Percentiles rank a stretch among this genome's conserved stretches.
These are phyloP conservation scores for Cladophialophora psammophila DNA, from an alignment of 2,329 filamentous ascomycete species.

Conservation along the genomic window DNA sequence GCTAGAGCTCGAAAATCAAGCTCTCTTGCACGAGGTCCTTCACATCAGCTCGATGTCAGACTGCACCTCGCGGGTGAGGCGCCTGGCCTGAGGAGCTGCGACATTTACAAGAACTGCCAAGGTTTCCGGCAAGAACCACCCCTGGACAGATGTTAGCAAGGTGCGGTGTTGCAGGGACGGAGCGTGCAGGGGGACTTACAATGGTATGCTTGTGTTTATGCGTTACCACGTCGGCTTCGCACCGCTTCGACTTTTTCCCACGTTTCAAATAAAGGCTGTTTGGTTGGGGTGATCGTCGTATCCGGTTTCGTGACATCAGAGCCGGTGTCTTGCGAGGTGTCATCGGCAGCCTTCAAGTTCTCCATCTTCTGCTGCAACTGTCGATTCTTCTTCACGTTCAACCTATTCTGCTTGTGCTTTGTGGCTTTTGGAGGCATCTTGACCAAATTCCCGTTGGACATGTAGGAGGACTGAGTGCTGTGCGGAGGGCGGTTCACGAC, in stretches of 20 bases:
- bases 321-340: not conserved
- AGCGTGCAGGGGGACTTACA: not conserved
- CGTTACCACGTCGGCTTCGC: slow-evolving; percentile 5
- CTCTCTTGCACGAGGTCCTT: slow-evolving; percentile 25
- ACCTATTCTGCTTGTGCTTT: not conserved
- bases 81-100: slow-evolving; percentile 14
- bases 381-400: not conserved
- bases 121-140: slow-evolving; percentile 14
- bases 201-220: slow-evolving; percentile 6
- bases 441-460: not conserved
- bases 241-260: slow-evolving; percentile 20
- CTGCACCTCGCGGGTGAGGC: slow-evolving; percentile 28
- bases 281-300: slow-evolving; percentile 11
- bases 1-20: slow-evolving; percentile 13
- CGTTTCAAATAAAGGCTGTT: slow-evolving; percentile 18
- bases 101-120: slow-evolving; percentile 22
- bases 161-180: not conserved
- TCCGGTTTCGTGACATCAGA: not conserved
- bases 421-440: slow-evolving; percentile 8
- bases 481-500: not conserved
- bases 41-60: slow-evolving; percentile 25
- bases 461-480: not conserved
- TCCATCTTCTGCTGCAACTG: not conserved
- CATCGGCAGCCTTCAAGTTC: not conserved
- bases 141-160: slow-evolving; percentile 2